A percentile compares a stretch with the other conserved stretches of the same genome.
Conservation (phyloP, 2,329 filamentous ascomycete species). For the Beauveria sp. region DNA sequence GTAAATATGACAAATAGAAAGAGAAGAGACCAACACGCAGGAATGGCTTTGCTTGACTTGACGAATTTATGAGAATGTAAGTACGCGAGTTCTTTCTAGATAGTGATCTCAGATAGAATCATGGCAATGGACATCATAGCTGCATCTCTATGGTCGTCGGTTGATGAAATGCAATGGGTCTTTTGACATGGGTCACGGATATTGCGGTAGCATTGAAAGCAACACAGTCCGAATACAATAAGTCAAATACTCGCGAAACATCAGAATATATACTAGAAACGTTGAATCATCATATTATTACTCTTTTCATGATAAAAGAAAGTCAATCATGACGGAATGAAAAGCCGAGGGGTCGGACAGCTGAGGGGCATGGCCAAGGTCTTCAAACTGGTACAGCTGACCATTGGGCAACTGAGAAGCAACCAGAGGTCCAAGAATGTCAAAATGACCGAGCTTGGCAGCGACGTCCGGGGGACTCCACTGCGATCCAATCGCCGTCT, state of each 20-base stretch:
- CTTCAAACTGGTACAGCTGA: constrained; percentile 37
- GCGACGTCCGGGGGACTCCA: constrained; percentile 40
- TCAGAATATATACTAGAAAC: neutral
- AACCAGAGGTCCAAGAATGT: constrained; percentile 38
- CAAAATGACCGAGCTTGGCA: constrained; percentile 39
- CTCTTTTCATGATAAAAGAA: constrained; percentile 24
- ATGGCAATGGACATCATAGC: too few species aligned
- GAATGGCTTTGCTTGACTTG: too few species aligned
- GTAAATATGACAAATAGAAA: too few species aligned
- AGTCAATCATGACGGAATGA: constrained; percentile 37
- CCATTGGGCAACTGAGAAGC: constrained; percentile 35
- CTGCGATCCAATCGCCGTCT: constrained; percentile 45
- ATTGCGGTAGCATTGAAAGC: neutral
- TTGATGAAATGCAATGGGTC: too few species aligned
- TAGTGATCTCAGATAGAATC: too few species aligned
- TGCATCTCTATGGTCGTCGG: too few species aligned
- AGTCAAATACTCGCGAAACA: neutral
- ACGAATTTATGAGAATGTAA: too few species aligned
- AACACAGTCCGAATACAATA: too few species aligned
- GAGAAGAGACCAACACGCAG: too few species aligned
- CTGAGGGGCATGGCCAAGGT: constrained; percentile 45
- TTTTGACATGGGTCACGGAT: too few species aligned
- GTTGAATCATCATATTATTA: neutral
- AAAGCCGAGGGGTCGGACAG: constrained; percentile 41
- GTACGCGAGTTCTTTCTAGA: too few species aligned